Evolutionary conservation across 2,329 filamentous ascomycete species (phyloP), one percentile per base, ranked within the genome.

Genomic region (Trichoderma pleuroti): DNA sequence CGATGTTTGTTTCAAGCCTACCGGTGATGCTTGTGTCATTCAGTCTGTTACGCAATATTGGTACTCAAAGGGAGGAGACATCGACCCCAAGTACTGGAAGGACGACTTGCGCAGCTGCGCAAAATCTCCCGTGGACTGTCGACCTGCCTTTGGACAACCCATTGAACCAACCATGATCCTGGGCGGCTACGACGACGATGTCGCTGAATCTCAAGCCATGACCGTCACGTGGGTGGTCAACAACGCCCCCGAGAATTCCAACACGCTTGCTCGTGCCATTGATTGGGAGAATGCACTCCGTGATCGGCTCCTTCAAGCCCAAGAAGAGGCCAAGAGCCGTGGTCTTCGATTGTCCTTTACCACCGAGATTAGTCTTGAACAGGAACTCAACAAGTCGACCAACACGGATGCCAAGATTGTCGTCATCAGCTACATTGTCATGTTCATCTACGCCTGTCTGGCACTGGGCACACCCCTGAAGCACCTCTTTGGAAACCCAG

Each of bases 391-490:
- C 84, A 97, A 98, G 82, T 97, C 94, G 46, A 98, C 94, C 63
- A 99, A 99, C 80, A 98, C 96, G 0, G 96, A 99, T 80, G 97
- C 95, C 57, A 98, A 95, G 80, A 99, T 99, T 76, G 90, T 99
- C 28, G 89, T 95, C 68, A 91, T 99, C 81, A 98, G 95, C 85
- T 99, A 99, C 82, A 87, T 98, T 73, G 93, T 98, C 83, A 99
- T 99, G 96, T 99, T 99, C 81, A 83, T 99, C 73, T 99, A 99
- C 78, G 96, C 94, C 5, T 98, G 95, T 7, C 83, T 99, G 67
- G 94, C 96, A 0, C 86, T 99, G 0, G 96, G 96, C 0, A 97
- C 94, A 1, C 96, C 93, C 0, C 83, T 94, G 71, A 88, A 87
- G 75, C 92, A 95, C 70, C 83, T 98, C 59, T 82, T 97, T 62